Base-by-base conservation (phyloP, 2,329 filamentous ascomycete genomes). In the Fusarium coicis region DNA sequence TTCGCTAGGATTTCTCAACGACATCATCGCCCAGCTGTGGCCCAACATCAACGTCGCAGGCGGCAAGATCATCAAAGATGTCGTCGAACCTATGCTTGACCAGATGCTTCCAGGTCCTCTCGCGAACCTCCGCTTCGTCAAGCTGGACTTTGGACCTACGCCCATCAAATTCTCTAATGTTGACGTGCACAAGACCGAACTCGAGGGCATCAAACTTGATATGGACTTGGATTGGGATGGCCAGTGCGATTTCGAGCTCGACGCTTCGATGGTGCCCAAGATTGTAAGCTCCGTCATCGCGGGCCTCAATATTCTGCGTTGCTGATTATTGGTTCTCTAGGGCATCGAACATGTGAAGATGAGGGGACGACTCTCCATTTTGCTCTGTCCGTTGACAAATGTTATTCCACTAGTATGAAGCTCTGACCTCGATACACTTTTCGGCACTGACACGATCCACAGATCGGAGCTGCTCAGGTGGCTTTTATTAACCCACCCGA, bases 1-100 rank as follows among this genome's bases (percentile, higher is more conserved):
- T 49, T 34, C 2, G 11, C 0, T 37, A 77, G 75, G 75, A 53
- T 77, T 77, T 64, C 63, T 77, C 43, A 77, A 76, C 63, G 74
- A 76, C 57, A 77, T 77, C 34, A 37, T 77, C 46, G 75, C 76
- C 9, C 76, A 77, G 36, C 60, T 77, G 40, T 77, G 76, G 76
- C 74, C 76, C 37, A 77, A 77, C 50, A 77, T 77, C 68, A 77
- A 73, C n/a, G 66, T 77, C 26, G 76, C 76, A 10, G 76, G 74
- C 36, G 66, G 70, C 54, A 64, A 64, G 40, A 77, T 77, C 23
- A 52, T 76, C 63, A 77, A 76, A 52, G 56, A 77, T 21, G 37
- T 66, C 0, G 76, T 77, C 26, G 75, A 77, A n/a, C 76, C 76
- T 7, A 77, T 77, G 65, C 71, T 77, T 0, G 63, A 56, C 2